Base-by-base conservation (phyloP, 345 rosid genomes). In the Mallotus nudiflorus region DNA sequence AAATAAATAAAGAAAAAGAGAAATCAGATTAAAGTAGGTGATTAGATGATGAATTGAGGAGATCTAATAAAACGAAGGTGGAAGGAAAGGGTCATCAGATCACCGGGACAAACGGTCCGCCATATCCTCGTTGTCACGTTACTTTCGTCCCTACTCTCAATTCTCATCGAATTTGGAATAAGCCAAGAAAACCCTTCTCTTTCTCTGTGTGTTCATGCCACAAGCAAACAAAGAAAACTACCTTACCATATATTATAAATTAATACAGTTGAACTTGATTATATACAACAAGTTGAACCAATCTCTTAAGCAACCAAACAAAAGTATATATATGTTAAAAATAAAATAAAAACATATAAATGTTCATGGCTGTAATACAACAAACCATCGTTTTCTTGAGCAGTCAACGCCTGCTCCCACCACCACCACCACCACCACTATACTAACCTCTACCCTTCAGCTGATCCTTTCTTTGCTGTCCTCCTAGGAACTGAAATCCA, bases 381-480 rank as follows among this genome's bases (percentile, higher is more conserved):
- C 62, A 70, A 70, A 57, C 56, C 49, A 71, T 75, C 79, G 62
- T 77, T 81, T 74, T 75, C 73, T 44, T 54, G 19, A 44, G 33
- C 24, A 54, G 82, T 72, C 84, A 78, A 72, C 82, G 60, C 14
- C 19, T 15, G 19, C 66, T 48, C 62, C 50, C 78, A 33, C 64
- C 65, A 14, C 25, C 53, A 33, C 44, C 65, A 15, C 56, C n/a
- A 19, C 19, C 20, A 4, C 25, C n/a, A n/a, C n/a, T n/a, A n/a
- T n/a, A n/a, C n/a, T n/a, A n/a, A n/a, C n/a, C n/a, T n/a, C n/a
- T n/a, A n/a, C n/a, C n/a, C n/a, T n/a, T n/a, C n/a, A n/a, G n/a
- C n/a, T n/a, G n/a, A n/a, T n/a, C n/a, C 27, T 19, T 9, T 42
- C 46, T 42, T 33, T 33, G 6, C 27, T 28, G 52, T 40, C 10